A percentile compares a stretch with the other conserved stretches of the same genome.
These are phyloP conservation scores for Hamigera avellanea DNA, from an alignment of 495 filamentous ascomycete genomes.

Conservation along the genomic window DNA sequence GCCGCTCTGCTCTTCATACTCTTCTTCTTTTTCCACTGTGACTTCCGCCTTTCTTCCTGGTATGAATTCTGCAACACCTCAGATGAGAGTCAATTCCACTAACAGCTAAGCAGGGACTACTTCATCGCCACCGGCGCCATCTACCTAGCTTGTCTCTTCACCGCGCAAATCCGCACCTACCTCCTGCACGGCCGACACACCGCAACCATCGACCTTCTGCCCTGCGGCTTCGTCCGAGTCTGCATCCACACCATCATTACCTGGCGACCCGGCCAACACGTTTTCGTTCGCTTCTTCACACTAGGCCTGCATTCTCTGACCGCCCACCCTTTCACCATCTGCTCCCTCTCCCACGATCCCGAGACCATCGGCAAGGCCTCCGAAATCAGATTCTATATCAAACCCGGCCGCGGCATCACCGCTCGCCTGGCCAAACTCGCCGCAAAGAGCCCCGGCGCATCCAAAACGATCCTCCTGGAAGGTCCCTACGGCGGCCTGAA, in stretches of 20 bases:
- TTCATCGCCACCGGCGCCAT: constrained; percentile 44
- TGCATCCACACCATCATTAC: constrained; percentile 30
- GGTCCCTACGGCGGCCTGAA: constrained; percentile 39
- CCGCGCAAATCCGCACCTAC: constrained; percentile 31
- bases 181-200: constrained; percentile 33
- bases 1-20: constrained; percentile 41
- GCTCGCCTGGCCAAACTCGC: constrained; percentile 24
- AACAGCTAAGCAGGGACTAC: constrained; percentile 51
- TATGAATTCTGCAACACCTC: too few species aligned
- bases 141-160: constrained; percentile 32
- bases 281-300: constrained; percentile 36
- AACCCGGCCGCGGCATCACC: constrained; percentile 30
- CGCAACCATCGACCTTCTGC: constrained; percentile 30
- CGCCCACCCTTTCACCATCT: constrained; percentile 43
- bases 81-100: background rate
- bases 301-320: constrained; percentile 29
- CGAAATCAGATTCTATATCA: constrained; percentile 32
- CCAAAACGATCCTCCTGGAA: constrained; percentile 29
- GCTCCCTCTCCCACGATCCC: constrained; percentile 20
- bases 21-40: constrained; percentile 49
- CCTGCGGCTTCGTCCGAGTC: constrained; percentile 31
- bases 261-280: constrained; percentile 40
- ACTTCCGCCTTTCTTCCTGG: constrained; percentile 45
- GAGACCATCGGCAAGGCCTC: constrained; percentile 12
- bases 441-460: constrained; percentile 8